Conservation (phyloP, 2,329 filamentous ascomycete genomes). For the Domatiomyces globalis region DNA sequence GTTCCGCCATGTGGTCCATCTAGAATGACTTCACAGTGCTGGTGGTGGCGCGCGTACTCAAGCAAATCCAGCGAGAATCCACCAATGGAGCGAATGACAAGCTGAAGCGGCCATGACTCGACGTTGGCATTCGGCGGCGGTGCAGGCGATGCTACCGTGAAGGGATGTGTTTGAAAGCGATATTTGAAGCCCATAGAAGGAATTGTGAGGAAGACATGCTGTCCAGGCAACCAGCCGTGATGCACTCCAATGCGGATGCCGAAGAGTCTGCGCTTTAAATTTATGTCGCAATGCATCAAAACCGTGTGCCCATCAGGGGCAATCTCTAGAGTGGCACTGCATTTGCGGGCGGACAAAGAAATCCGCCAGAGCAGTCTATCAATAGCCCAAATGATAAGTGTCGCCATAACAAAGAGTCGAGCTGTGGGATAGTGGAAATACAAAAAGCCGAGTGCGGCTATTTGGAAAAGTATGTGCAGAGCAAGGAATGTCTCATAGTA, state of each 20-base stretch:
- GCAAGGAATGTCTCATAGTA: conserved; percentile 52
- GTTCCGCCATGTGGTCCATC: conserved; percentile 52
- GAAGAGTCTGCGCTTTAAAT: conserved; percentile 9
- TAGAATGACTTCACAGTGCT: conserved; percentile 36
- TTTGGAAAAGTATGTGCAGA: conserved; percentile 44
- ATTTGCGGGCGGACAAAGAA: conserved; percentile 35
- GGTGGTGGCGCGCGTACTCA: conserved; percentile 33
- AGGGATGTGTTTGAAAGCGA: conserved; percentile 48
- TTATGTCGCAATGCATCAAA: conserved; percentile 22
- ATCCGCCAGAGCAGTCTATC: conserved; percentile 47
- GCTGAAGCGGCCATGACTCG: conserved; percentile 32
- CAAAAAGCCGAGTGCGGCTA: conserved; percentile 40
- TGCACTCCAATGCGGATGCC: conserved; percentile 20
- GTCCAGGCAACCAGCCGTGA: conserved; percentile 47
- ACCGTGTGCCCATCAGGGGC: conserved; percentile 45
- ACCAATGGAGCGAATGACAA: conserved; percentile 46
- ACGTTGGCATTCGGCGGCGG: conserved; percentile 4
- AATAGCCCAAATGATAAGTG: conserved; percentile 42
- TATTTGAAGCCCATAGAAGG: conserved; percentile 41
- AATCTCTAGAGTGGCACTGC: conserved; percentile 38
- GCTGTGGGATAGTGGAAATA: conserved; percentile 45
- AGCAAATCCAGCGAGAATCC: conserved; percentile 48
- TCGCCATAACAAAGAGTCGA: conserved; percentile 38
- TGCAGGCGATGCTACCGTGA: conserved; percentile 46
- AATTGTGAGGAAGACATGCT: conserved; percentile 50